Conservation (phyloP, 352 stramenopile genomes). For the Phytopythium sindhum region DNA sequence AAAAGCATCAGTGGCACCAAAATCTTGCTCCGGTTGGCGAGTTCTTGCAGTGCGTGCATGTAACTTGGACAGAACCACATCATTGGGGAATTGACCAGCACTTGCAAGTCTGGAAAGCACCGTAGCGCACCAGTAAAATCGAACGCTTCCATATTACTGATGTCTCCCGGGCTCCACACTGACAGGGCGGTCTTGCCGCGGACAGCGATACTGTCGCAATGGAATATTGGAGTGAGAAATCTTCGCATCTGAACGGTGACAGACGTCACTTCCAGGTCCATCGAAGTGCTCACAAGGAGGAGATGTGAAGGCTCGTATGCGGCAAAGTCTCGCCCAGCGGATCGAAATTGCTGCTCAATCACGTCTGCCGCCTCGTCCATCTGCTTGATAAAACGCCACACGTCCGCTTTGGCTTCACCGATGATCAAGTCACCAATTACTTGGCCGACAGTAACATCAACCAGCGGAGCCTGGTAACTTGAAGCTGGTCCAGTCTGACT, state of each 20-base stretch:
- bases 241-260: slow-evolving; percentile 38
- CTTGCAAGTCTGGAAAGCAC: slow-evolving; percentile 38
- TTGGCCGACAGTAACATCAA: slow-evolving; percentile 27
- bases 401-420: slow-evolving; percentile 27
- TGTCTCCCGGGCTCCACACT: slow-evolving; percentile 6
- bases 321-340: slow-evolving; percentile 11
- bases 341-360: slow-evolving; percentile 24
- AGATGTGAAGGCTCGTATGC: slow-evolving; percentile 26
- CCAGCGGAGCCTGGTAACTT: slow-evolving; percentile 14
- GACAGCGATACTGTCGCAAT: slow-evolving; percentile 29
- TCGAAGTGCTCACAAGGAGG: slow-evolving; percentile 24
- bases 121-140: slow-evolving; percentile 28
- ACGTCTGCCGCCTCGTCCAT: slow-evolving; percentile 46
- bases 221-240: slow-evolving; percentile 46
- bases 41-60: slow-evolving; percentile 47
- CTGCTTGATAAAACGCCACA: slow-evolving; percentile 23
- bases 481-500: not conserved
- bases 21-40: slow-evolving; percentile 23
- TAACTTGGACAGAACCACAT: slow-evolving; percentile 58
- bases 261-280: slow-evolving; percentile 29
- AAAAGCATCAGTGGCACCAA: slow-evolving; percentile 41
- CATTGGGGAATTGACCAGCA: slow-evolving; percentile 29
- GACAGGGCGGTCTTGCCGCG: slow-evolving; percentile 33
- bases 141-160: slow-evolving; percentile 5
- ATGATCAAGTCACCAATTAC: slow-evolving; percentile 36